Base-by-base conservation (phyloP, 768 basidiomycete genomes). In the Rhizopogon rudus region DNA sequence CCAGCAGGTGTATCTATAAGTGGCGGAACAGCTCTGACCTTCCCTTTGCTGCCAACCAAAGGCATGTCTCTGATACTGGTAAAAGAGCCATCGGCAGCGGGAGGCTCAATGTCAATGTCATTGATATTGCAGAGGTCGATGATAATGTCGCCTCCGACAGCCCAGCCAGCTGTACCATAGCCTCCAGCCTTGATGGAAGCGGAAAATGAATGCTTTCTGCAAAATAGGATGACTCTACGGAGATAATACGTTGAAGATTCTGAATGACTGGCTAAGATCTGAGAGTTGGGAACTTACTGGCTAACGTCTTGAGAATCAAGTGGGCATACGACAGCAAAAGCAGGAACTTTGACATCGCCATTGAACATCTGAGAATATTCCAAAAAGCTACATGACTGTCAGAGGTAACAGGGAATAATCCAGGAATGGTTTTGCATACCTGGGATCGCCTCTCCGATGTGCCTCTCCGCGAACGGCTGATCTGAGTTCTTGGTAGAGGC, bases 111-210 rank as follows among this genome's bases (percentile, higher is more conserved):
- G 33, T 84, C 80, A 40, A 89, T 75, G 39, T 86, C 84, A 51
- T 76, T 75, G 49, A 97, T 72, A 61, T 78, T 81, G 63, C 78
- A 81, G 46, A 96, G 71, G 71, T 96, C 94, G 60, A 95, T 70
- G 64, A 96, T 84, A 54, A 96, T 75, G 63, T 95, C 87, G 39
- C 94, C 94, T 14, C 84, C 84, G 52, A 95, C 81, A 45, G 91
- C 83, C 88, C 92, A 93, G 1, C 92, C 93, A 9, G 87, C 91
- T 1, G 90, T 94, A 6, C 93, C 94, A 65, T 89, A 94, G 0
- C 94, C 94, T 25, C 94, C 94, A 1, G 91, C 88, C 67, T 92
- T 93, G 62, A 93, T 80, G 8, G 91, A 93, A 5, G 88, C 81
- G 9, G 87, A 83, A 3, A 95, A 73, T 0, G 72, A 71, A 63